Conservation (phyloP, 208 protist species). For the Leishmania major region DNA sequence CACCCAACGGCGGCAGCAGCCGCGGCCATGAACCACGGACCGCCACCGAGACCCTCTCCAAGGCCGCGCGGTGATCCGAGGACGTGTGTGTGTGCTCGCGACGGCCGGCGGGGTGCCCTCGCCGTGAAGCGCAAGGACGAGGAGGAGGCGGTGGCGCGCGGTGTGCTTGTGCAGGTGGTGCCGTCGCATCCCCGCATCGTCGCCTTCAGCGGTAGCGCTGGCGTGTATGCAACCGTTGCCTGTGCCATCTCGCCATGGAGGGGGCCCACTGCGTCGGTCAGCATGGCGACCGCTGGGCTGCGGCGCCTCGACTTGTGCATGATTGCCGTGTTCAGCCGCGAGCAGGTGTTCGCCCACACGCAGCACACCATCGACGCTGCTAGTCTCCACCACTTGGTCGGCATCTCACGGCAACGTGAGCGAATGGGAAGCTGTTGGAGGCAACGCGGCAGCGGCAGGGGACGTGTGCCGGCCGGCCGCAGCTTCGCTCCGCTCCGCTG, state of each 20-base stretch:
- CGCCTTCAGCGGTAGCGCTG: slow-evolving; percentile 40
- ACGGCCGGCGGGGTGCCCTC: no score
- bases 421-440: slow-evolving; percentile 66
- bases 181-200: no score
- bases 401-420: slow-evolving; percentile 68
- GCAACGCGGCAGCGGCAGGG: slow-evolving; percentile 68
- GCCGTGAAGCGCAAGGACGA: no score
- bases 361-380: slow-evolving; percentile 64
- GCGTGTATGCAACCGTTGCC: slow-evolving; percentile 52
- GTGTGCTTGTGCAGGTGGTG: no score
- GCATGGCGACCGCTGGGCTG: slow-evolving; percentile 49
- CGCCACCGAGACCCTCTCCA: no score
- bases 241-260: slow-evolving; percentile 72
- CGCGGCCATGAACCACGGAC: no score
- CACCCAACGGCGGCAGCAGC: no score
- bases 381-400: slow-evolving; percentile 60
- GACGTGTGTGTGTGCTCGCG: no score
- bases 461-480: slow-evolving; percentile 49
- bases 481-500: slow-evolving; percentile 59
- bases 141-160: no score
- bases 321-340: slow-evolving; percentile 53
- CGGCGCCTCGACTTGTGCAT: slow-evolving; percentile 69
- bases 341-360: slow-evolving; percentile 62
- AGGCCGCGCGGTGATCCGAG: no score
- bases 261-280: slow-evolving; percentile 54